Evolutionary conservation across 768 basidiomycete species (phyloP), one percentile per base, ranked within the genome.

Genomic region (Trichaptum fuscoviolaceum): DNA sequence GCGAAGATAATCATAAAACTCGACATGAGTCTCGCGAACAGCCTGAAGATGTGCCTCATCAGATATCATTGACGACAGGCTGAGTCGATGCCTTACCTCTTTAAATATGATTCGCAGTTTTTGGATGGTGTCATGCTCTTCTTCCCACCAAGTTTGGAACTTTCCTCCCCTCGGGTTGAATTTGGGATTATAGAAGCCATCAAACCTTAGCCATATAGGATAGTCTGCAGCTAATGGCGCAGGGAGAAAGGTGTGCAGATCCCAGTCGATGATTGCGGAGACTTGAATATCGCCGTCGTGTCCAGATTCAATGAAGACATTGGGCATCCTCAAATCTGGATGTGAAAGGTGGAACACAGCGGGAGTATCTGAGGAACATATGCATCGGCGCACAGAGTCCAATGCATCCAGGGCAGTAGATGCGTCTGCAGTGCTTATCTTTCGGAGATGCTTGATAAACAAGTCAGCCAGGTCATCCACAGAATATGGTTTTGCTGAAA

Each of bases 211-310:
- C 70, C 73, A 75, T 1, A 35, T 20, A 6, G 74, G 74, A 62
- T 73, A 70, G n/a, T 67, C 42, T 25, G 69, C 74, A 7, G 70
- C 74, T 5, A 74, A 65, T 1, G 69, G 69, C 12, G 70, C 70
- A 24, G 74, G 74, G 2, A 64, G 35, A 7, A 71, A 60, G 7
- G 65, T 60, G 59, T 74, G 72, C 61, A 20, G 59, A 63, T 70
- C 71, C 74, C 74, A 75, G 57, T 72, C 73, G 8, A 73, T 58
- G 35, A 73, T 35, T 12, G 66, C 70, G 24, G 69, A 66, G 26
- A 75, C 58, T 4, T 59, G 25, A 4, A 73, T 69, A 26, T 65
- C 64, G 9, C 23, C 65, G 61, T 70, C 66, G 15, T 4, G 15
- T 52, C 10, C 42, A 52, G 42, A 52, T 3, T 52, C 42, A 20